phyloP scores from a whole-genome alignment of 352 stramenopile genomes.

The Phytopythium sindhum region DNA sequence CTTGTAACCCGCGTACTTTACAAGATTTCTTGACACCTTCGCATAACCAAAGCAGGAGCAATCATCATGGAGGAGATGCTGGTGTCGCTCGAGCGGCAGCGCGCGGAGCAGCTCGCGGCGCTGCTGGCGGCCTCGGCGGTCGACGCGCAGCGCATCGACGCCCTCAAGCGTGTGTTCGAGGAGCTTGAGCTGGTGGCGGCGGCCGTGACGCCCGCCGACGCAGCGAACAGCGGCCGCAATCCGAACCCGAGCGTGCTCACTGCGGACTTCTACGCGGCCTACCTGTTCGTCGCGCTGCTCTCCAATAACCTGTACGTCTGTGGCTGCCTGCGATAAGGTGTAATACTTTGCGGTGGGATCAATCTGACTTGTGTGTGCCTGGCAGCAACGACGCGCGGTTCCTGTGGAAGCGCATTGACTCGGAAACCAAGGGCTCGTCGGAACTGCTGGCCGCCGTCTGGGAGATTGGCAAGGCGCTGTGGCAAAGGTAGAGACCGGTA shows the following conservation, averaged over 20 bases:
- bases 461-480: slow-evolving; percentile 65
- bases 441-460: slow-evolving; percentile 44
- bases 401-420: slow-evolving; percentile 65
- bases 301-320: slow-evolving; percentile 34
- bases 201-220: slow-evolving; percentile 14
- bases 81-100: slow-evolving; percentile 37
- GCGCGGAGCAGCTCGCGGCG: slow-evolving; percentile 32
- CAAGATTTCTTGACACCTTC: background rate
- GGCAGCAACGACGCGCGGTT: slow-evolving; percentile 63
- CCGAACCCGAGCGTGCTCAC: slow-evolving; percentile 38
- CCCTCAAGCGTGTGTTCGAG: slow-evolving; percentile 38
- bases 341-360: background rate
- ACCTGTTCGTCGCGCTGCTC: slow-evolving; percentile 52
- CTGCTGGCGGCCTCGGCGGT: slow-evolving; percentile 22
- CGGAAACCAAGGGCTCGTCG: slow-evolving; percentile 35
- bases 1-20: background rate
- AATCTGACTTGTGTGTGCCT: background rate
- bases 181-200: slow-evolving; percentile 58
- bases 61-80: slow-evolving; percentile 23
- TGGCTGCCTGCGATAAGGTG: background rate
- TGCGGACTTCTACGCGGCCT: slow-evolving; percentile 52
- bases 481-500: slow-evolving; percentile 35
- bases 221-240: slow-evolving; percentile 7
- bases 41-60: background rate
- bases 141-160: slow-evolving; percentile 23